These are phyloP conservation scores for Lentinula edodes DNA, from an alignment of 768 basidiomycete genomes.

Conservation along the genomic window DNA sequence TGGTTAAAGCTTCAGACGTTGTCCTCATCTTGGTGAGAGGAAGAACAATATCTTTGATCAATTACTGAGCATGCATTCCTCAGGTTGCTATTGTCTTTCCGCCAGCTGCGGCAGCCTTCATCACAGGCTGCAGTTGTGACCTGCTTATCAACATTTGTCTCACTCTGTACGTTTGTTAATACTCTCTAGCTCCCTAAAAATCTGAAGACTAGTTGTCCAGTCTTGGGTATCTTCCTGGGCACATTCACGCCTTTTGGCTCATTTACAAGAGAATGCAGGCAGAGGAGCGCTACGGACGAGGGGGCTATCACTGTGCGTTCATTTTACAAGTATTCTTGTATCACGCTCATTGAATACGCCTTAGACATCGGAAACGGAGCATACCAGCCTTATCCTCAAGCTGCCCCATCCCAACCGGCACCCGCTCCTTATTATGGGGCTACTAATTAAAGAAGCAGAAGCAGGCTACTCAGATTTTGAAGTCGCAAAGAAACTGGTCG, in stretches of 20 bases:
- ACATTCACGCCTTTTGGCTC: constrained; percentile 79
- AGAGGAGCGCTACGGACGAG: constrained; percentile 73
- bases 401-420: neutral
- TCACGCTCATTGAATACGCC: neutral
- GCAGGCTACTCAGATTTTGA: neutral
- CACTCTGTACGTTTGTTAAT: constrained; percentile 50
- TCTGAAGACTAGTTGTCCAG: neutral
- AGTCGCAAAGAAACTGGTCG: neutral
- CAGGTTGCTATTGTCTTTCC: constrained; percentile 80
- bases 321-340: neutral
- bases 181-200: neutral
- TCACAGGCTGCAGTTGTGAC: constrained; percentile 84
- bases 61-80: neutral
- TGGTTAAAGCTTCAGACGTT: constrained; percentile 67
- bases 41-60: too few species aligned
- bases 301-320: constrained; percentile 70
- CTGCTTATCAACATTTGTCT: constrained; percentile 78
- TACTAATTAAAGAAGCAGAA: neutral
- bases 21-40: constrained; percentile 62
- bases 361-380: constrained; percentile 24
- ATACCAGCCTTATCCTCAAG: constrained; percentile 20
- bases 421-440: constrained; percentile 2
- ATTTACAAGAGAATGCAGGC: constrained; percentile 90
- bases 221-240: constrained; percentile 45
- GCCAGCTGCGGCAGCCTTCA: constrained; percentile 70